phyloP scores from a whole-genome alignment of 2,329 filamentous ascomycete species.

The Aspergillus pseudoterreus region DNA sequence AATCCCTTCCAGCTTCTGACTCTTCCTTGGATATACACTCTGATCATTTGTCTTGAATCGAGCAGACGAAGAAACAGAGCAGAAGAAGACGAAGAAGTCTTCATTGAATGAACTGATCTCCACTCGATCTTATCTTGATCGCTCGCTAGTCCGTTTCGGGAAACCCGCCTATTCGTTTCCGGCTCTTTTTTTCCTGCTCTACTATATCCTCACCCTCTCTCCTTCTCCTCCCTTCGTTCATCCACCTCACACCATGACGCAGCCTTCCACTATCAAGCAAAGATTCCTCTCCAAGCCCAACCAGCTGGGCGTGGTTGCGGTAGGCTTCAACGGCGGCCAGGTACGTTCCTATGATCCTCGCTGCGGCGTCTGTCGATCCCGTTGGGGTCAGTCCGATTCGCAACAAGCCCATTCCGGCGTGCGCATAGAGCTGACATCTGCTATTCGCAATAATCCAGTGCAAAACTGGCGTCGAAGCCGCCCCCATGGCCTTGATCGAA shows the following conservation, averaged over 20 bases:
- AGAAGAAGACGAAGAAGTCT: neutral
- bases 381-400: constrained; percentile 2
- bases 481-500: constrained; percentile 82
- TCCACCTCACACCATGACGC: neutral
- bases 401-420: neutral
- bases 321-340: constrained; percentile 95
- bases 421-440: neutral
- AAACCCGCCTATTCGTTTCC: constrained; percentile 15
- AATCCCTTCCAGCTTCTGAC: neutral
- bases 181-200: constrained; percentile 8
- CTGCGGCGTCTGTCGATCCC: constrained; percentile 10
- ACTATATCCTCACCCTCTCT: constrained; percentile 4
- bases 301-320: constrained; percentile 86
- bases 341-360: constrained; percentile 49
- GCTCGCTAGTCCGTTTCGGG: constrained; percentile 9
- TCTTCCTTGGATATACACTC: neutral
- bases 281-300: constrained; percentile 77
- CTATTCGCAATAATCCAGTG: constrained; percentile 53
- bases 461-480: constrained; percentile 88
- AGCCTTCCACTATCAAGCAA: constrained; percentile 55
- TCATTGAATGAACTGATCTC: constrained; percentile 6
- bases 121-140: constrained; percentile 15
- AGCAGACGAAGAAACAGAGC: neutral
- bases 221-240: neutral
- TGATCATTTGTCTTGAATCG: neutral